A percentile compares a stretch with the other conserved stretches of the same genome.
Conservation (phyloP, 2,329 filamentous ascomycete genomes). For the Chaetomiaceae sp. region DNA sequence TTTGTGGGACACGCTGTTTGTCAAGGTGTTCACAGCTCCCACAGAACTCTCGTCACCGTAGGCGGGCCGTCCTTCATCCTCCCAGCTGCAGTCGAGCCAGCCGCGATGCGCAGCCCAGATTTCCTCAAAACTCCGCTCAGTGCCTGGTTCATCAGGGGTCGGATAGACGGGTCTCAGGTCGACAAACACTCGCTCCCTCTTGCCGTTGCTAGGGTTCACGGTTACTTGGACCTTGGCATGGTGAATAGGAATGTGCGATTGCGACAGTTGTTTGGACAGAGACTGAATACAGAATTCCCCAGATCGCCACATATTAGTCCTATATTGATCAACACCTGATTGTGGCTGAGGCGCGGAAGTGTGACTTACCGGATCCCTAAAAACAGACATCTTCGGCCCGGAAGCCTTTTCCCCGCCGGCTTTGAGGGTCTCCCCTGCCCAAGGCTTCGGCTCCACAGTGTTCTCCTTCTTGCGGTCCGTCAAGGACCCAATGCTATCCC, state of each 20-base stretch:
- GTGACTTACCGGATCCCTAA: conserved; percentile 87
- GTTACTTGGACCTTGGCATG: conserved; percentile 70
- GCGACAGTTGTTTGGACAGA: conserved; percentile 53
- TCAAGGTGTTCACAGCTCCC: conserved; percentile 26
- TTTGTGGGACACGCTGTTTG: conserved; percentile 30
- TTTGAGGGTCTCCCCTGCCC: conserved; percentile 86
- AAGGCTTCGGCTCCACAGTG: conserved; percentile 74
- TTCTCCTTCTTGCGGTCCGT: conserved; percentile 94
- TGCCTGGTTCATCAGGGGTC: conserved; percentile 60
- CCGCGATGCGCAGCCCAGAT: conserved; percentile 73
- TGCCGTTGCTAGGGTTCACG: conserved; percentile 74
- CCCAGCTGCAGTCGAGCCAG: conserved; percentile 55
- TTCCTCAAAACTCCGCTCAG: conserved; percentile 88
- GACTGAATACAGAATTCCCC: conserved; percentile 45
- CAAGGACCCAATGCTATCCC: conserved; percentile 86
- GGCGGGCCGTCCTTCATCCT: conserved; percentile 32
- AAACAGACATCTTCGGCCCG: conserved; percentile 79
- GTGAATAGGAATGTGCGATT: conserved; percentile 59
- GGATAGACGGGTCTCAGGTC: conserved; percentile 83
- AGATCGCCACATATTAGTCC: conserved; percentile 71
- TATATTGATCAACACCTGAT: conserved; percentile 79
- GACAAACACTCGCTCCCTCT: conserved; percentile 80
- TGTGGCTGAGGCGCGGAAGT: conserved; percentile 29
- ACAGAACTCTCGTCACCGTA: conserved; percentile 23
- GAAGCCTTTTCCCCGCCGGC: conserved; percentile 74